Base-by-base conservation (phyloP, 495 filamentous ascomycete genomes). In the Filosporella fistucella region DNA sequence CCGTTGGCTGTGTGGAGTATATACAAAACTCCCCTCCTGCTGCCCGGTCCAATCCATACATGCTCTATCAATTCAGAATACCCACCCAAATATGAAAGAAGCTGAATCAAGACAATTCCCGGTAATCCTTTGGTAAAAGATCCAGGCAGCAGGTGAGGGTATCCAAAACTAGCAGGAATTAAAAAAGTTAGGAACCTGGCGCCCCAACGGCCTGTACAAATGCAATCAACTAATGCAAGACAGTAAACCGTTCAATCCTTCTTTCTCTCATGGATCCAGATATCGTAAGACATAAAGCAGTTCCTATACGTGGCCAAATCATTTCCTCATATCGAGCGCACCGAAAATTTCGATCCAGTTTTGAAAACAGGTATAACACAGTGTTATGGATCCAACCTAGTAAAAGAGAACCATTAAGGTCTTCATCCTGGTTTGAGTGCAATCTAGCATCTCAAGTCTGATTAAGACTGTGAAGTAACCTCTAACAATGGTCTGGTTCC, bases 101-200 rank as follows among this genome's bases (percentile, higher is more conserved):
- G 33, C 16, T 23, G 41, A 28, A 46, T 33, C 30, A 23, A 49
- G 45, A 42, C 42, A 14, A 30, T 20, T 43, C 41, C 41, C n/a
- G 46, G 42, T 18, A 40, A 54, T 41, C 36, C 49, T 38, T 42
- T 47, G 50, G 48, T 25, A 48, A n/a, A n/a, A n/a, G 41, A 53
- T 55, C 56, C 56, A 59, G 56, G 49, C 56, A 59, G 56, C 56
- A 59, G 48, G 50, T 35, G 41, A 51, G 46, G 47, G 48, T 48
- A 54, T 58, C 51, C 46, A 48, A 51, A 51, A 37, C 40, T 42
- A 51, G 34, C 20, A 45, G n/a, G 25, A 34, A 42, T 43, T 35
- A 37, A 45, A 50, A 36, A 42, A 45, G 10, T 49, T 22, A 42
- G 14, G 13, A 43, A 51, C 21, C 22, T 20, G 49, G 44, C 55